Conservation (phyloP, 441 rosid genomes). For the Breynia disticha region DNA sequence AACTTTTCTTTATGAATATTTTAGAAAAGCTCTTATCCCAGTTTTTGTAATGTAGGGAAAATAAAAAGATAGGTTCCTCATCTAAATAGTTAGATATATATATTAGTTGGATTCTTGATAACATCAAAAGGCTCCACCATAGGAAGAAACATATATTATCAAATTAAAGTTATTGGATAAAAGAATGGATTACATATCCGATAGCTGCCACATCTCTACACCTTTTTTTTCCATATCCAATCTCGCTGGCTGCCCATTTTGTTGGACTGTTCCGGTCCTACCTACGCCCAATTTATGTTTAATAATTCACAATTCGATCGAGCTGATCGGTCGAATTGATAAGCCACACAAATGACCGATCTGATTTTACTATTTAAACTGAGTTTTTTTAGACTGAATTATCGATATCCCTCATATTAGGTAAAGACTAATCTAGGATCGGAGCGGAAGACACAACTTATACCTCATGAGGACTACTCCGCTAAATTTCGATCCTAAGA, state of each 20-base stretch:
- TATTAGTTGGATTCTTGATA: not conserved
- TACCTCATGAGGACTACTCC: no score
- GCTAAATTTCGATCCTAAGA: no score
- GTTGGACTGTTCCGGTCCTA: slow-evolving; percentile 12
- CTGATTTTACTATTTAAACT: no score
- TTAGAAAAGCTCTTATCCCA: no score
- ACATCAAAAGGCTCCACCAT: slow-evolving; percentile 4
- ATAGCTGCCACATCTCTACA: slow-evolving; percentile 10
- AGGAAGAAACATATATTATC: slow-evolving; percentile 6
- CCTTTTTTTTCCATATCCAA: not conserved
- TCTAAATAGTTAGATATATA: not conserved
- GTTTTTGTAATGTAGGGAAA: no score
- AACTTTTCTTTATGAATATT: no score
- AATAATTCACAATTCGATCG: slow-evolving; percentile 8
- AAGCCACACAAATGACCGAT: no score
- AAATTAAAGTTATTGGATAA: slow-evolving; percentile 1
- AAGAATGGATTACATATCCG: slow-evolving; percentile 1
- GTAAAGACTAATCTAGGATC: no score
- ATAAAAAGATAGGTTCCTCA: not conserved
- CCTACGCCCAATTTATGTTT: not conserved
- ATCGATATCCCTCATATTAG: no score
- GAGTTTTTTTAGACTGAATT: no score
- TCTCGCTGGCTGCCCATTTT: not conserved
- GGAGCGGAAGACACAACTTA: no score
- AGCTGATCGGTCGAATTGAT: no score